A percentile compares a stretch with the other conserved stretches of the same genome.
Evolutionary conservation across 2,329 filamentous ascomycete species (phyloP).

Genomic region (Piedraia hortae): DNA sequence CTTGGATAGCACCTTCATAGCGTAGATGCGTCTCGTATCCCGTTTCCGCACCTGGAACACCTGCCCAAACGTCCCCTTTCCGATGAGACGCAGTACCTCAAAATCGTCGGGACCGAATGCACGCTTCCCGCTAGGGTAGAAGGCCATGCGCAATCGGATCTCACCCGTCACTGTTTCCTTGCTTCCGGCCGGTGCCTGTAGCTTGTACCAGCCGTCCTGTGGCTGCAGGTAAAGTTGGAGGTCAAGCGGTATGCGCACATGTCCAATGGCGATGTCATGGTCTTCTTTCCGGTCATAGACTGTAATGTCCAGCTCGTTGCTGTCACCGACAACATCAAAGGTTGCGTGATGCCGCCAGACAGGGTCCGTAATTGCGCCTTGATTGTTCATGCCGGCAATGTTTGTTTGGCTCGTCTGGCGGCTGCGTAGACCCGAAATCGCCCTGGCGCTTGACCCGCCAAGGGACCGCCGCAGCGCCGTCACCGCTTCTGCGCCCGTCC

Average conservation of each 20-base stretch:
- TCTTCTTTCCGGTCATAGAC: conserved; percentile 72
- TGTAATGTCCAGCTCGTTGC: conserved; percentile 74
- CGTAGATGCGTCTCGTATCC: conserved; percentile 85
- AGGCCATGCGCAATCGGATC: conserved; percentile 62
- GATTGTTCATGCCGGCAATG: conserved; percentile 34
- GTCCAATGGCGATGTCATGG: conserved; percentile 74
- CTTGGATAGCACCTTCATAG: conserved; percentile 97
- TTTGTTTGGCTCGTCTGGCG: conserved; percentile 92
- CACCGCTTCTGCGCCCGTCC: conserved; percentile 27
- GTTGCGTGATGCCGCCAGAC: conserved; percentile 88
- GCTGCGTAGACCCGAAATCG: conserved; percentile 74
- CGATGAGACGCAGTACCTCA: conserved; percentile 82
- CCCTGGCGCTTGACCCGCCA: conserved; percentile 56
- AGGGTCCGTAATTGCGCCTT: conserved; percentile 48
- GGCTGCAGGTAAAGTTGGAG: conserved; percentile 39
- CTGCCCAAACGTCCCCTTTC: conserved; percentile 93
- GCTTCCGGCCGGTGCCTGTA: conserved; percentile 56
- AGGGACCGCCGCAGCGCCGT: conserved; percentile 29
- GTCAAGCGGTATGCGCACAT: conserved; percentile 55
- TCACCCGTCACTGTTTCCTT: conserved; percentile 54
- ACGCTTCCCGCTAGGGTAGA: conserved; percentile 66
- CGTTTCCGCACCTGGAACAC: conserved; percentile 97
- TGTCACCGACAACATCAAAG: conserved; percentile 82
- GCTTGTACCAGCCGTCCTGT: conserved; percentile 59
- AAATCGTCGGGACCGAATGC: conserved; percentile 90